A percentile compares a stretch with the other conserved stretches of the same genome.
Conservation (phyloP, 2,329 filamentous ascomycete species). For the Verticillium alfalfae region DNA sequence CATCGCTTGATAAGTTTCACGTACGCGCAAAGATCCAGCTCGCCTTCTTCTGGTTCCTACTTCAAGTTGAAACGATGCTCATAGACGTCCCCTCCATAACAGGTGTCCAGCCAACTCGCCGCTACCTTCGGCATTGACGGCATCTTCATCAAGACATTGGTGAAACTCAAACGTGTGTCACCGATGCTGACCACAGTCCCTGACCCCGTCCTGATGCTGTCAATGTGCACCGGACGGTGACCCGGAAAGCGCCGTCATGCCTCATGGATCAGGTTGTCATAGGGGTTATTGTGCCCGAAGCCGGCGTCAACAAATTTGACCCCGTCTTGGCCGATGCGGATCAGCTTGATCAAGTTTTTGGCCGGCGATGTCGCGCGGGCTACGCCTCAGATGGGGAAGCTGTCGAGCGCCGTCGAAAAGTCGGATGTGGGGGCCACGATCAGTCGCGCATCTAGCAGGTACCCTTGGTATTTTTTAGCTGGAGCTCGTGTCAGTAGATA, state of each 20-base stretch:
- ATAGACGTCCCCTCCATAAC: constrained; percentile 25
- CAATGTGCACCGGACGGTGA: constrained; percentile 4
- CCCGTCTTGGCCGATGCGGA: not conserved
- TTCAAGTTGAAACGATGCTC: constrained; percentile 40
- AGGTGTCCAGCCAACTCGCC: constrained; percentile 16
- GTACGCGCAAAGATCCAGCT: constrained; percentile 11
- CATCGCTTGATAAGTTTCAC: constrained; percentile 2
- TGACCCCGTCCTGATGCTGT: constrained; percentile 20
- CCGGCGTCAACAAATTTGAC: not conserved
- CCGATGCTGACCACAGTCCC: constrained; percentile 12
- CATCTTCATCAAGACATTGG: constrained; percentile 14
- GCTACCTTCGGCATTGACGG: constrained; percentile 14
- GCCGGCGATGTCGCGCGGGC: constrained; percentile 13
- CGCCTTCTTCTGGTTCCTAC: constrained; percentile 16
- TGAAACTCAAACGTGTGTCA: constrained; percentile 9
- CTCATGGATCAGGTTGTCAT: constrained; percentile 19
- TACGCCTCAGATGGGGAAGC: constrained; percentile 5
- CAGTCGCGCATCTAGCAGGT: constrained; percentile 11
- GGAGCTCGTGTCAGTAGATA: too few species aligned
- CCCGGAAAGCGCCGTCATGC: constrained; percentile 14
- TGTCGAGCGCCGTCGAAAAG: constrained; percentile 7
- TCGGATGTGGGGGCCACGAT: constrained; percentile 20
- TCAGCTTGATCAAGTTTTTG: constrained; percentile 8
- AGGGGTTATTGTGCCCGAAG: not conserved
- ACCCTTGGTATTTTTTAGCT: too few species aligned